A percentile compares a stretch with the other conserved stretches of the same genome.
Conservation (phyloP, 768 basidiomycete genomes). For the Harrya chromipes region DNA sequence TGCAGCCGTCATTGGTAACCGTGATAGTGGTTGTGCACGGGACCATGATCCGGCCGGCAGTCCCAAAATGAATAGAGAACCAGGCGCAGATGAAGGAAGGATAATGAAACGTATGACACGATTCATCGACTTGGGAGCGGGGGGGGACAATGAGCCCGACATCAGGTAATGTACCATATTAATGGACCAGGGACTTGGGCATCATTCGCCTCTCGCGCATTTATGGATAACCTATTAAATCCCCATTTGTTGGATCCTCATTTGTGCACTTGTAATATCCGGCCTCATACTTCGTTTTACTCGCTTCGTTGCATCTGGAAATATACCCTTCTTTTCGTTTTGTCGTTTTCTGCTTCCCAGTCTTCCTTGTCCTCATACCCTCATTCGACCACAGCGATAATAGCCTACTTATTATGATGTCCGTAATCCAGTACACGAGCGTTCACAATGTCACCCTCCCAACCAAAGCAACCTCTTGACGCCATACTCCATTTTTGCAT, state of each 20-base stretch:
- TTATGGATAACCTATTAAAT: conserved; percentile 16
- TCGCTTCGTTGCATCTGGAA: conserved; percentile 19
- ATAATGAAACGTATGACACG: conserved; percentile 77
- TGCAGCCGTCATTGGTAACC: conserved; percentile 37
- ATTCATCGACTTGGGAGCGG: conserved; percentile 65
- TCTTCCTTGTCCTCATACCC: neutral
- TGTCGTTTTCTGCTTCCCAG: conserved; percentile 1
- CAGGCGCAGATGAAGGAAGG: conserved; percentile 38
- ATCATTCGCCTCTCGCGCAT: conserved; percentile 7
- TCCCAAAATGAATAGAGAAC: conserved; percentile 8
- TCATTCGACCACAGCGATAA: conserved; percentile 11
- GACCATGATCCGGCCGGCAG: conserved; percentile 8
- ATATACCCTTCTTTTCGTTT: conserved; percentile 18
- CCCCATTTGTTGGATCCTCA: conserved; percentile 13
- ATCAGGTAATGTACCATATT: conserved; percentile 30
- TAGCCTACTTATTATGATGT: conserved; percentile 6
- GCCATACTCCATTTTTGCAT: conserved; percentile 92
- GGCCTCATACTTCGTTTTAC: conserved; percentile 13
- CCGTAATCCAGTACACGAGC: conserved; percentile 9
- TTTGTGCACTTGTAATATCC: conserved; percentile 20
- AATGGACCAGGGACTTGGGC: conserved; percentile 17
- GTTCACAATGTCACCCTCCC: conserved; percentile 46
- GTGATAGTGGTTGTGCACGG: conserved; percentile 22
- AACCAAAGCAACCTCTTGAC: conserved; percentile 89
- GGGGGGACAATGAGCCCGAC: conserved; percentile 27